Evolutionary conservation across 371 early-diverging fungal genomes (phyloP).

Genomic region (Parasitella parasitica): DNA sequence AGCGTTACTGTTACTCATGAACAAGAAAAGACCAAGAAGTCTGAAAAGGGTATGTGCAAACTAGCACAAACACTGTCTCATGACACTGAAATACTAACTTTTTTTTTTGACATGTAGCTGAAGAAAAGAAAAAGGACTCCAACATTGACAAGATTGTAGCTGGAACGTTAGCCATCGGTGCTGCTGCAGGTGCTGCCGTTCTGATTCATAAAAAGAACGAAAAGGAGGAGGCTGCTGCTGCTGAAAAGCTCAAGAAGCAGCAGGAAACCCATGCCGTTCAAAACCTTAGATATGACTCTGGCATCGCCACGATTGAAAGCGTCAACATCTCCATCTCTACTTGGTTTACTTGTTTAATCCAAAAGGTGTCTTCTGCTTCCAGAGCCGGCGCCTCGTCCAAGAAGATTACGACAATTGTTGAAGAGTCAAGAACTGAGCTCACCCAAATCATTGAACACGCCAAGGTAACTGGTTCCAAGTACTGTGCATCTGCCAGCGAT

Average conservation of each 20-base stretch:
- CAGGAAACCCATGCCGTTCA: background rate
- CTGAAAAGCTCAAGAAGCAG: conserved; percentile 5
- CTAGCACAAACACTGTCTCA: background rate
- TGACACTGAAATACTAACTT: background rate
- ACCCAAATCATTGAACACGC: conserved; percentile 21
- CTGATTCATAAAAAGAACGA: conserved; percentile 14
- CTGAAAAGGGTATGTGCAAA: conserved; percentile 15
- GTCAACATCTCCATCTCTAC: conserved; percentile 22
- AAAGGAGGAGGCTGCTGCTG: conserved; percentile 9
- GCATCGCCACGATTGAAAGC: conserved; percentile 21
- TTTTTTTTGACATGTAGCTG: background rate
- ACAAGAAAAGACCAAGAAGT: background rate
- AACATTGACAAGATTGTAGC: conserved; percentile 17
- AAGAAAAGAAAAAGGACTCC: conserved; percentile 11
- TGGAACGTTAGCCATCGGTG: conserved; percentile 22
- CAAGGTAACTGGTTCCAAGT: conserved; percentile 18
- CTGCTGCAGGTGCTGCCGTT: conserved; percentile 14
- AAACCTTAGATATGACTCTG: conserved; percentile 15
- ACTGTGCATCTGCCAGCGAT: conserved; percentile 17
- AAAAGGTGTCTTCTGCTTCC: conserved; percentile 20
- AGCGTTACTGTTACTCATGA: background rate
- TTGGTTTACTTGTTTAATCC: conserved; percentile 23
- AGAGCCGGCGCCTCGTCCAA: conserved; percentile 24
- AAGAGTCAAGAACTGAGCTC: conserved; percentile 18
- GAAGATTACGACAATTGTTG: conserved; percentile 25